Evolutionary conservation across 257 asterid species (phyloP).

Genomic region (Fraxinus anomala): DNA sequence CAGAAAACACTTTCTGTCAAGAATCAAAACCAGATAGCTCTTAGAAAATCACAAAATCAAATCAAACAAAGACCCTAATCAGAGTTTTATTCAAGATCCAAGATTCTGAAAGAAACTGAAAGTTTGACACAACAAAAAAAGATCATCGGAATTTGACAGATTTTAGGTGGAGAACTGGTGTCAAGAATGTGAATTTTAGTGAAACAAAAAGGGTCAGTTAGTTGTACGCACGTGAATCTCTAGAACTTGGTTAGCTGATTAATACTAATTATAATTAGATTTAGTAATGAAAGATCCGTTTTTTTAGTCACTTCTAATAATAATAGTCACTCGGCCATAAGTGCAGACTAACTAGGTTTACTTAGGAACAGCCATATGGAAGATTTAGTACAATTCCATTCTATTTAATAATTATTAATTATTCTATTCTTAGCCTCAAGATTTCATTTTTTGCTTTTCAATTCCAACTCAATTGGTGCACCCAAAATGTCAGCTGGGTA

Average conservation of each 20-base stretch:
- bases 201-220: conserved; percentile 2
- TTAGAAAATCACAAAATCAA: background rate
- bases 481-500: no score
- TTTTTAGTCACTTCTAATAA: no score
- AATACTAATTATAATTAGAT: background rate
- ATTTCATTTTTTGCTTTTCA: no score
- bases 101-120: background rate
- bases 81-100: background rate
- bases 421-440: no score
- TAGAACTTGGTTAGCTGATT: conserved; percentile 5
- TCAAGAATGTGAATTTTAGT: background rate
- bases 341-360: no score
- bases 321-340: no score
- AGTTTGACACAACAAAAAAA: background rate
- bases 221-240: background rate
- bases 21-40: background rate
- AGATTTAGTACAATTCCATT: no score
- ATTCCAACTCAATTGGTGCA: no score
- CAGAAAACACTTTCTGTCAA: conserved; percentile 17
- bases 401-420: no score
- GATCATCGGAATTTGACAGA: background rate
- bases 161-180: background rate
- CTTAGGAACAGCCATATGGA: no score
- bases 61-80: background rate
- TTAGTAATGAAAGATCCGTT: no score